Conservation (phyloP, 305 asterid genomes). For the Fraxinus latifolia region DNA sequence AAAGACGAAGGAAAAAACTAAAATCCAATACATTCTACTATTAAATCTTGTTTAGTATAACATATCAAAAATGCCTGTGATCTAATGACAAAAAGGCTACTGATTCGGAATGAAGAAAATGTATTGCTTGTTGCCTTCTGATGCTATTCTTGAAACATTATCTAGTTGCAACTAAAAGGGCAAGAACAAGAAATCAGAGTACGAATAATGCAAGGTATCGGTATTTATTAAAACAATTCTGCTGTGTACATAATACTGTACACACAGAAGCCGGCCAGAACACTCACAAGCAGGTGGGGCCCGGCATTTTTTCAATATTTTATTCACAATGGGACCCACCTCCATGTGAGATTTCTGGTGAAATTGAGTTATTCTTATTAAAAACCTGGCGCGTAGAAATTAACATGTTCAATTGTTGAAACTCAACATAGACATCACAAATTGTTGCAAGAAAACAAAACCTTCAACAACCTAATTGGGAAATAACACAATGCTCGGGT, state of each 20-base stretch:
- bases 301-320: no score
- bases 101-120: background rate
- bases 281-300: no score
- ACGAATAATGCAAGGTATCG: background rate
- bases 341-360: no score
- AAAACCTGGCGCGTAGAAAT: background rate
- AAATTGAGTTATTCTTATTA: background rate
- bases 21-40: background rate
- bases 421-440: constrained; percentile 21
- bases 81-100: no score
- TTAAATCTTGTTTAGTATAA: no score
- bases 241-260: no score
- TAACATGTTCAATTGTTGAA: background rate
- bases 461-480: constrained; percentile 8
- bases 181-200: background rate
- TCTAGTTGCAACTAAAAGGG: background rate
- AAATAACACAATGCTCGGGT: constrained; percentile 6
- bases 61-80: background rate
- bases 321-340: no score
- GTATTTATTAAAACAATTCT: background rate
- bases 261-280: no score
- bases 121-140: background rate
- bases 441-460: constrained; percentile 17
- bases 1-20: background rate
- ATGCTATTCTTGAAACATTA: background rate